A percentile compares a stretch with the other conserved stretches of the same genome.
Evolutionary conservation across 148 eudicot genomes (phyloP).

Genomic region (Silene conica): DNA sequence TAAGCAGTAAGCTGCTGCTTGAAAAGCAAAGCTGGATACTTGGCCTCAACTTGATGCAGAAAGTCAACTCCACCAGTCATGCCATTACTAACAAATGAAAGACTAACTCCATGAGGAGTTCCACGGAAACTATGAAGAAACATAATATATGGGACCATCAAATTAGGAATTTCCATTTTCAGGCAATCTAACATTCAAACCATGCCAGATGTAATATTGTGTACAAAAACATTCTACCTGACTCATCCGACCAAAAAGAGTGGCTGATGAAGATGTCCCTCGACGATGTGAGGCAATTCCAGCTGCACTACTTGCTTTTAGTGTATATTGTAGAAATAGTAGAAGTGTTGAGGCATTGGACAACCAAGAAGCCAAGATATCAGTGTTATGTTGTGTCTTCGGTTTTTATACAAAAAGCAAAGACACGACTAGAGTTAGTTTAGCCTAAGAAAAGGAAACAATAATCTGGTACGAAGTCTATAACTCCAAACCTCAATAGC

Average conservation of each 20-base stretch:
- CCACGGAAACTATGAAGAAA: constrained; percentile 81
- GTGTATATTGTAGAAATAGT: constrained; percentile 83
- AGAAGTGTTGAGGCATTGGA: constrained; percentile 92
- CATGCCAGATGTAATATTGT: not conserved
- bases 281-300: constrained; percentile 89
- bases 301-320: constrained; percentile 93
- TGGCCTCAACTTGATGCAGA: constrained; percentile 96
- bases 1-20: constrained; percentile 99
- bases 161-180: not conserved
- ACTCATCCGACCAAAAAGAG: constrained; percentile 79
- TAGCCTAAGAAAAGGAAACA: not conserved
- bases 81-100: constrained; percentile 57
- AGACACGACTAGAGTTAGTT: not conserved
- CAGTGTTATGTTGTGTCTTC: constrained; percentile 90
- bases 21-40: constrained; percentile 96
- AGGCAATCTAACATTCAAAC: not conserved
- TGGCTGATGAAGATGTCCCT: constrained; percentile 68
- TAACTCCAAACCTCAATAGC: constrained; percentile 72
- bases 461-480: constrained; percentile 5
- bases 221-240: constrained; percentile 36
- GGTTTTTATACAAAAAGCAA: constrained; percentile 11
- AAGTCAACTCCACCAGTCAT: constrained; percentile 60
- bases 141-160: not conserved
- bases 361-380: constrained; percentile 88
- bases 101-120: constrained; percentile 68